phyloP scores from a whole-genome alignment of 2,329 filamentous ascomycete genomes.

The Madurella mycetomatis region DNA sequence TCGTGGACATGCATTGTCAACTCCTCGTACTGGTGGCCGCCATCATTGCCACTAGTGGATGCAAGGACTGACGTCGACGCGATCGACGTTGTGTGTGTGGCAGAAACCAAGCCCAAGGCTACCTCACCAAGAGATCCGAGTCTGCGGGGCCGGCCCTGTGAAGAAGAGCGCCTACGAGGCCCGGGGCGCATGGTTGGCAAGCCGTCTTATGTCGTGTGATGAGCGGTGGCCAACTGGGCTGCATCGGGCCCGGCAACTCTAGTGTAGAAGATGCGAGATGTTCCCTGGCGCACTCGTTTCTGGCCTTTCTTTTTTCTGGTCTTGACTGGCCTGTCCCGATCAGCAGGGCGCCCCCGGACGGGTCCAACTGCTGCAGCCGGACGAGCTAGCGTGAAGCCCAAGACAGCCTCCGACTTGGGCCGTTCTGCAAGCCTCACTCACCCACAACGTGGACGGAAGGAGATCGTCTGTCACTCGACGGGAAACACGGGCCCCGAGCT shows the following conservation, averaged over 20 bases:
- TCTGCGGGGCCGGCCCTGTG: slow-evolving; percentile 10
- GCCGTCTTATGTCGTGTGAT: not conserved
- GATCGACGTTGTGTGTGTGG: not conserved
- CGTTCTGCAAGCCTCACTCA: not conserved
- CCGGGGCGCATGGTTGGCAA: slow-evolving; percentile 13
- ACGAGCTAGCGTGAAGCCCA: slow-evolving; percentile 4
- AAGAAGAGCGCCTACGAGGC: slow-evolving; percentile 3
- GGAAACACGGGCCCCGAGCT: no score
- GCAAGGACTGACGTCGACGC: not conserved
- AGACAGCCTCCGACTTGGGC: not conserved
- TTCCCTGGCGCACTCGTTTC: not conserved
- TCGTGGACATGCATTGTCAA: slow-evolving; percentile 12
- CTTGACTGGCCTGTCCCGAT: not conserved
- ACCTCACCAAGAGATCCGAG: slow-evolving; percentile 4
- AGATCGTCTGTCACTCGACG: no score
- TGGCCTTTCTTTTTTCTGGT: not conserved
- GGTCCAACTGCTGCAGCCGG: not conserved
- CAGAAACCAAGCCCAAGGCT: not conserved
- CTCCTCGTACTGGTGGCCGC: not conserved
- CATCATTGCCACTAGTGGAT: slow-evolving; percentile 4
- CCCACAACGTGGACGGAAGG: no score
- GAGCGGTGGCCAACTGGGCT: not conserved
- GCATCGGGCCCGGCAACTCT: slow-evolving; percentile 6
- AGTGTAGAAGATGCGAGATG: not conserved
- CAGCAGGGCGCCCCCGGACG: slow-evolving; percentile 5